Percentiles rank a stretch among this genome's conserved stretches.
Conservation (phyloP, 129 eudicot genomes). For the Apium graveolens region DNA sequence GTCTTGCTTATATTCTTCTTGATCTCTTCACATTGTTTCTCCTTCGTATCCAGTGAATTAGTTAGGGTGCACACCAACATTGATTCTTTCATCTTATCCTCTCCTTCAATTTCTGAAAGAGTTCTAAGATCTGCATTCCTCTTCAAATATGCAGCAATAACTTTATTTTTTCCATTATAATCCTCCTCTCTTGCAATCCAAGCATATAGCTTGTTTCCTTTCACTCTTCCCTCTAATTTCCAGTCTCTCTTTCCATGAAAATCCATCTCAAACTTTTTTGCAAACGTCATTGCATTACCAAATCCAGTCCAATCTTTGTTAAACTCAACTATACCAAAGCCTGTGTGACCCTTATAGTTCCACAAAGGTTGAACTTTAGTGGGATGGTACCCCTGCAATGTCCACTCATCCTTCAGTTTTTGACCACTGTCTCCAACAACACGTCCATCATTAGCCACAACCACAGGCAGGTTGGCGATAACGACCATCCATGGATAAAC, state of each 20-base stretch:
- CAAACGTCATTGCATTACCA: slow-evolving; percentile 39
- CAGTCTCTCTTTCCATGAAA: slow-evolving; percentile 52
- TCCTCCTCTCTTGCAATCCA: slow-evolving; percentile 69
- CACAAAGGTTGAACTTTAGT: no score
- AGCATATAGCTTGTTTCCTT: slow-evolving; percentile 53
- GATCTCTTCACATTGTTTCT: no score
- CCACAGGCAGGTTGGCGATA: no score
- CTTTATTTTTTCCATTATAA: slow-evolving; percentile 24
- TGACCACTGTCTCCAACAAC: no score
- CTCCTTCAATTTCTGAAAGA: slow-evolving; percentile 43
- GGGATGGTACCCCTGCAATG: no score
- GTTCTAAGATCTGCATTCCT: slow-evolving; percentile 54
- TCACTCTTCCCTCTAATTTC: slow-evolving; percentile 17
- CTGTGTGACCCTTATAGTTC: no score
- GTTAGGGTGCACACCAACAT: slow-evolving; percentile 32
- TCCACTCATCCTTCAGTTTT: no score
- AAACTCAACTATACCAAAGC: no score
- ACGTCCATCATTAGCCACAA: no score
- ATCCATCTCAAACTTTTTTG: slow-evolving; percentile 39
- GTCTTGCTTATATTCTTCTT: no score
- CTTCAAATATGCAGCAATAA: slow-evolving; percentile 39
- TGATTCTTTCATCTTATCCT: slow-evolving; percentile 26
- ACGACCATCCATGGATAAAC: no score
- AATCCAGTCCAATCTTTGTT: slow-evolving; percentile 45
- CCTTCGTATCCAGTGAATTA: slow-evolving; percentile 28